Base-by-base conservation (phyloP, 2,329 filamentous ascomycete species). In the Penicillium sp. region DNA sequence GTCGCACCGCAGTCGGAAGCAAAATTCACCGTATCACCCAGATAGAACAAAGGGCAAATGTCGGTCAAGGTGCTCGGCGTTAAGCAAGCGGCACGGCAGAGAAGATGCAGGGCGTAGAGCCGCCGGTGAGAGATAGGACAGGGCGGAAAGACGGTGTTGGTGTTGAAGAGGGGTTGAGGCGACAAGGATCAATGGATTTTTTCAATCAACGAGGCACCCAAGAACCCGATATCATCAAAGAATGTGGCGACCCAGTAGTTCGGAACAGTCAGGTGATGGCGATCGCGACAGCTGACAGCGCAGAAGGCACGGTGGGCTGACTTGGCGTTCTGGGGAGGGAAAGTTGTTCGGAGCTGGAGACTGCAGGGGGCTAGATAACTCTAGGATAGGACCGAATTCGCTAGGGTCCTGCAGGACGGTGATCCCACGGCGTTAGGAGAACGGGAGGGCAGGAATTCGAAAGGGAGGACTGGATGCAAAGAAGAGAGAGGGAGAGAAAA, bases 1-100 rank as follows among this genome's bases (percentile, higher is more conserved):
- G 69, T 70, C 62, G 62, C 63, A 72, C 69, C 60, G 63, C 69
- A 63, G 69, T 69, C 65, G 63, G 64, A 61, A 64, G 63, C 61
- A 64, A 58, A 68, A 69, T 69, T 65, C 60, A 65, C 62, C 59
- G 71, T 73, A 70, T 72, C 67, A 72, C 58, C 52, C 55, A 55
- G 27, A 47, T 33, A 50, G 48, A 53, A 21, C 42, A 65, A 64
- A 62, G 63, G 54, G 57, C 67, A 73, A 73, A 73, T 68, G 71
- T 73, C 70, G 71, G 70, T 72, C 70, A 72, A 63, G 67, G 62
- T 65, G 62, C 21, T 50, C 48, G 48, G 23, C 23, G 48, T 39
- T 35, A 39, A 42, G 48, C n/a, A 60, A 61, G 59, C 62, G 60
- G 62, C 51, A 62, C 56, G 49, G 62, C 57, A 59, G 62, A 62